Base-by-base conservation (phyloP, 2,329 filamentous ascomycete genomes). In the Neonectria faginata region DNA sequence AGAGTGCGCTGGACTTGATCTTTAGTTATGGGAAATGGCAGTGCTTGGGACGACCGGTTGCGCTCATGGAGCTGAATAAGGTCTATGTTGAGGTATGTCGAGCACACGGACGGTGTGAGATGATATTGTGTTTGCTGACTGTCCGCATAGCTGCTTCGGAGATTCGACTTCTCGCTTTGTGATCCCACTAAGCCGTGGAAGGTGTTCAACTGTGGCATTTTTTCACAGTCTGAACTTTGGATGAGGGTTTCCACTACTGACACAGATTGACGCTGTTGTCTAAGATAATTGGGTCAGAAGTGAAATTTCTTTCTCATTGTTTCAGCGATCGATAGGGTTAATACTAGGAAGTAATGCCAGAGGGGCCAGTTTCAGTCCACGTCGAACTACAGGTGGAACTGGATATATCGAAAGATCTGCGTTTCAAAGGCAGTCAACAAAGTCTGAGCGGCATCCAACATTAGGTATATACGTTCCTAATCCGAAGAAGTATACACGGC, bases 31-130 rank as follows among this genome's bases (percentile, higher is more conserved):
- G 82, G 0, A 61, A 75, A 3, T 81, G 77, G 74, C 73, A 75
- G 45, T 83, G 81, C 47, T 64, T 82, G 12, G 81, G 81, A 1
- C 75, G 77, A 4, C 75, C 75, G 0, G 73, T 82, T 25, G 79
- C 81, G 1, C 55, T 77, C 9, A 77, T 83, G 68, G 79, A 82
- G 67, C 25, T 81, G 57, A 79, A 80, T 45, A 78, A 79, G 71
- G 55, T 78, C 2, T 74, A 80, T 33, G 79, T 82, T 20, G 82
- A 85, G 76, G 79, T 81, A 51, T 58, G 74, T 47, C 56, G 3
- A 11, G 1, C 5, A 4, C 8, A 14, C 8, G 3, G 10, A 70
- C 29, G 10, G 29, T 10, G 10, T 33, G 31, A 33, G 31, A 12
- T 33, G 42, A 11, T 22, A 3, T 14, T 12, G 12, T 7, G 1